Conservation (phyloP, 257 asterid species). For the Nicotiana tomentosiformis region DNA sequence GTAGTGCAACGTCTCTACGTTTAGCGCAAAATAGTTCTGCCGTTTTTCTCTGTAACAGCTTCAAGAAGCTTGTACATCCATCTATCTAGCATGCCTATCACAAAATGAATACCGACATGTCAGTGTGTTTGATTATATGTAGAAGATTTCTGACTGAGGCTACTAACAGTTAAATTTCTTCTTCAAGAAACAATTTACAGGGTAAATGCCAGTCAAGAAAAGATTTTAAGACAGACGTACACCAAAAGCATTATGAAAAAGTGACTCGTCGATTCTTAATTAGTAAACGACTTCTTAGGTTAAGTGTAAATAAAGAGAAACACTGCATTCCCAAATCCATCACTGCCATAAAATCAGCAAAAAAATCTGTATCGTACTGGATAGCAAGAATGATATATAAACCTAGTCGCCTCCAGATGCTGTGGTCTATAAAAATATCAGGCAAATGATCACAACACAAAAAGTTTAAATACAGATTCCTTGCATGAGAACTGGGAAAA, state of each 20-base stretch:
- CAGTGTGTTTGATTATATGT: not conserved
- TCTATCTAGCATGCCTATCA: slow-evolving; percentile 87
- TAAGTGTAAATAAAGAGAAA: not conserved
- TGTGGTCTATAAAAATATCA: not conserved
- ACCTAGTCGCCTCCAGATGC: not conserved
- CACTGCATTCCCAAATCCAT: not conserved
- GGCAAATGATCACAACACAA: not conserved
- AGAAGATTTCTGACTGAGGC: not conserved
- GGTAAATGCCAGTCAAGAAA: not conserved
- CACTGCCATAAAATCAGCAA: not conserved
- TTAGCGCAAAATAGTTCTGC: slow-evolving; percentile 52
- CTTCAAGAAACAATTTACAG: not conserved
- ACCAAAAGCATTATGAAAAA: not conserved
- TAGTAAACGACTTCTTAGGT: not conserved
- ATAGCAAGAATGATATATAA: not conserved
- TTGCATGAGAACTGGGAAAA: not conserved
- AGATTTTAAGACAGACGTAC: not conserved
- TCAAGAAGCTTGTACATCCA: slow-evolving; percentile 85
- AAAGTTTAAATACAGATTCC: not conserved
- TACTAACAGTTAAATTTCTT: not conserved
- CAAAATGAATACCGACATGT: not conserved
- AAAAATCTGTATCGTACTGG: not conserved
- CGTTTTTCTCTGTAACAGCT: slow-evolving; percentile 54
- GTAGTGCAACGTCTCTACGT: not conserved
- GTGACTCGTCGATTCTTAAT: not conserved